These are phyloP conservation scores for Penicillium nordicum DNA, from an alignment of 2,329 filamentous ascomycete species.

Conservation along the genomic window DNA sequence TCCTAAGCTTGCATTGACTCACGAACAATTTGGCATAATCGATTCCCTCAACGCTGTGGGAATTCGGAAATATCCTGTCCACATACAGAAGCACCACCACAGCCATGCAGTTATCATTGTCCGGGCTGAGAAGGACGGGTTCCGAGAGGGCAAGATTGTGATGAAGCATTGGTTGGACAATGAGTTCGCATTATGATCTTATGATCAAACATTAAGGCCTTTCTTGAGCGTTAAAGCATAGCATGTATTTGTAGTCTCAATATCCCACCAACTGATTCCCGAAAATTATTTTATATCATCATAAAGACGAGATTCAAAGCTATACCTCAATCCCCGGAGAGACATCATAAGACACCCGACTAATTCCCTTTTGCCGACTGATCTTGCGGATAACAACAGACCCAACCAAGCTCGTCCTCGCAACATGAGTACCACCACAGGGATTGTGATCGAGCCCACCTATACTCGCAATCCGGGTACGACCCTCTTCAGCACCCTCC, in stretches of 20 bases:
- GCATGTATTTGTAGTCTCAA: conserved; percentile 2
- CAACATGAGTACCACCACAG: conserved; percentile 32
- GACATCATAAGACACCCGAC: conserved; percentile 29
- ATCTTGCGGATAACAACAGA: conserved; percentile 28
- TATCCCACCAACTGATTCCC: background rate
- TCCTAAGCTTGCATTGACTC: conserved; percentile 73
- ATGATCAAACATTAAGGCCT: background rate
- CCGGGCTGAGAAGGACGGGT: conserved; percentile 62
- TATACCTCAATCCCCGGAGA: conserved; percentile 7
- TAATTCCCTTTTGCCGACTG: conserved; percentile 29
- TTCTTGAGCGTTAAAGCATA: background rate
- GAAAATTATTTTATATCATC: background rate
- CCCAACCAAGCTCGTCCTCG: conserved; percentile 22
- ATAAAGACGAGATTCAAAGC: background rate
- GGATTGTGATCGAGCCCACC: conserved; percentile 30
- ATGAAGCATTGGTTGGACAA: conserved; percentile 75
- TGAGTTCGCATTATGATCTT: conserved; percentile 62
- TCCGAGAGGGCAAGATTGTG: conserved; percentile 73
- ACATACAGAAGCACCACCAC: conserved; percentile 63
- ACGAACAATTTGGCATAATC: conserved; percentile 82
- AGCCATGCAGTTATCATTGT: conserved; percentile 90
- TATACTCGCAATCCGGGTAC: conserved; percentile 28
- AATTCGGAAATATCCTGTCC: conserved; percentile 56
- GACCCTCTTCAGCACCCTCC: conserved; percentile 11
- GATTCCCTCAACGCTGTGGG: conserved; percentile 65